phyloP scores from a whole-genome alignment of 371 early-diverging fungal species.

The Syncephalastrum contaminatum region DNA sequence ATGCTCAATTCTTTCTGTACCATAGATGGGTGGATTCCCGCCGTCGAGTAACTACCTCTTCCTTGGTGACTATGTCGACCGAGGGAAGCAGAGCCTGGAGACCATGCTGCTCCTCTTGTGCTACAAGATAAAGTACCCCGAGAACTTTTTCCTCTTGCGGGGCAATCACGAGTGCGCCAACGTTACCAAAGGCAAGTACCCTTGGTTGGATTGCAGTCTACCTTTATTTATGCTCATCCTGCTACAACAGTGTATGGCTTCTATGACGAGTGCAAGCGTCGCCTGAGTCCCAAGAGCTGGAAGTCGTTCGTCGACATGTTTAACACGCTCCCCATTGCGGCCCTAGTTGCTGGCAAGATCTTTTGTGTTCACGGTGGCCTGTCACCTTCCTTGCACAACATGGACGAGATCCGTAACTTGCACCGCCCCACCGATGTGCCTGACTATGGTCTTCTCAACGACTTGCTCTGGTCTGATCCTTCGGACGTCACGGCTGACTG shows the following conservation, averaged over 20 bases:
- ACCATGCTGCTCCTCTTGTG: constrained; percentile 92
- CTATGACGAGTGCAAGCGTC: constrained; percentile 98
- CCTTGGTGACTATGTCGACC: constrained; percentile 97
- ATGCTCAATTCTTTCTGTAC: too few relatives aligned
- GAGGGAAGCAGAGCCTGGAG: constrained; percentile 95
- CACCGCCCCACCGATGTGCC: constrained; percentile 95
- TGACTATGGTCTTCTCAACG: constrained; percentile 84
- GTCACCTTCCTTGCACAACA: constrained; percentile 74
- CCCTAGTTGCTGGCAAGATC: constrained; percentile 93
- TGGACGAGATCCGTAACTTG: constrained; percentile 94
- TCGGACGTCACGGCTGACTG: constrained; percentile 76
- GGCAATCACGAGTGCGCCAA: constrained; percentile 99
- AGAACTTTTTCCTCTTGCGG: constrained; percentile 94
- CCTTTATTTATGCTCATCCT: constrained; percentile 8
- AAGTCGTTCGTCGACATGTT: constrained; percentile 96
- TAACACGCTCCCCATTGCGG: constrained; percentile 96
- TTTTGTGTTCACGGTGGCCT: constrained; percentile 98
- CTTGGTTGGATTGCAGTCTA: background rate
- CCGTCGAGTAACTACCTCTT: constrained; percentile 90
- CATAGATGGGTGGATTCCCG: constrained; percentile 79
- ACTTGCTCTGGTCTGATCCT: constrained; percentile 91
- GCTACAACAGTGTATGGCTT: constrained; percentile 89
- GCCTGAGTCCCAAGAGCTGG: constrained; percentile 93
- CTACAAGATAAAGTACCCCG: constrained; percentile 96
- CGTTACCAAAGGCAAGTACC: constrained; percentile 77